Percentiles rank a stretch among this genome's conserved stretches.
phyloP scores from a whole-genome alignment of 1,284 basidiomycete species.

The Erythrobasidium hasegawianum region DNA sequence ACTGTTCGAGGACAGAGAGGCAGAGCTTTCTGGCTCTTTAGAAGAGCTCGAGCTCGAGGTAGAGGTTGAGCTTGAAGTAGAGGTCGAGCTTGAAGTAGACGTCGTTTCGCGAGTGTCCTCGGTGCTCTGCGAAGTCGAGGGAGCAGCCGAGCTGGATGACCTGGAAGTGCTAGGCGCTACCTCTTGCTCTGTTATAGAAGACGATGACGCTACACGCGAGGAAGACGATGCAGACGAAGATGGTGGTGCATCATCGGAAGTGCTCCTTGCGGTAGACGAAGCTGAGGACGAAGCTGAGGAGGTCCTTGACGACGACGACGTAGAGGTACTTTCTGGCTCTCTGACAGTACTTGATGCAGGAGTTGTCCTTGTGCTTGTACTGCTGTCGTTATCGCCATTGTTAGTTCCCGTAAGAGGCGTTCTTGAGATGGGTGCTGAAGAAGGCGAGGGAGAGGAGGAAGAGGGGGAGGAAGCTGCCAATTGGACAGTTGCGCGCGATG shows the following conservation, averaged over 20 bases:
- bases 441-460: background rate
- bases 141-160: background rate
- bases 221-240: conserved; percentile 11
- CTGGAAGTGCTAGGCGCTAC: background rate
- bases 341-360: too few relatives aligned
- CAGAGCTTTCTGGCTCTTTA: background rate
- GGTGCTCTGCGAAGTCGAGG: background rate
- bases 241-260: background rate
- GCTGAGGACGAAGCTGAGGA: too few relatives aligned
- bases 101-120: background rate
- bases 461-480: background rate
- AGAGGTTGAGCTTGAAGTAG: too few relatives aligned
- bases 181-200: background rate
- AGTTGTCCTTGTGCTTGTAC: too few relatives aligned
- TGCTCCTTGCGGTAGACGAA: conserved; percentile 4
- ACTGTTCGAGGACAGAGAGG: too few relatives aligned
- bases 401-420: too few relatives aligned
- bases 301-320: conserved; percentile 2
- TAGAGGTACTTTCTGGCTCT: too few relatives aligned
- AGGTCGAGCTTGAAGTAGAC: background rate
- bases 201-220: background rate
- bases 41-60: too few relatives aligned
- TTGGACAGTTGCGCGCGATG: background rate
- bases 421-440: background rate
- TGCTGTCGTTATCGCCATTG: too few relatives aligned